phyloP scores from a whole-genome alignment of 2,329 filamentous ascomycete species.

The Claviceps sp. region DNA sequence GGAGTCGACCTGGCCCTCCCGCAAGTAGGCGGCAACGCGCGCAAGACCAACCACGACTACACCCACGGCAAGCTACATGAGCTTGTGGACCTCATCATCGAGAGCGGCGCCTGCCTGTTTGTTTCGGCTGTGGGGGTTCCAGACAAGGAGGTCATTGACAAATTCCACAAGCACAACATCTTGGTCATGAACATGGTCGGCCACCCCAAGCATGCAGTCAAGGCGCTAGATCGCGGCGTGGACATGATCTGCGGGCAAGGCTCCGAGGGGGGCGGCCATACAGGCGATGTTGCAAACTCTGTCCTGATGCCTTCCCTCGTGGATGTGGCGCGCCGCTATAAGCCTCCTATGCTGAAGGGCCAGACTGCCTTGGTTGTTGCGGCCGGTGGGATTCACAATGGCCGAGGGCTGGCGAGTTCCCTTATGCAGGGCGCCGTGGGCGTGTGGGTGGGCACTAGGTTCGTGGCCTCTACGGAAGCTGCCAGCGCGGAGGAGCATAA shows the following conservation, averaged over 20 bases:
- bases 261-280: slow-evolving; percentile 87
- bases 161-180: slow-evolving; percentile 67
- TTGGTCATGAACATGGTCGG: slow-evolving; percentile 97
- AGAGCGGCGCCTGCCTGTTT: slow-evolving; percentile 72
- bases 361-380: slow-evolving; percentile 68
- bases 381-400: slow-evolving; percentile 77
- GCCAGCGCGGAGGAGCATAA: slow-evolving; percentile 75
- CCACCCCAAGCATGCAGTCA: slow-evolving; percentile 78
- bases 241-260: slow-evolving; percentile 90
- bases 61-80: slow-evolving; percentile 80
- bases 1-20: slow-evolving; percentile 86
- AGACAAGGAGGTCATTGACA: slow-evolving; percentile 56
- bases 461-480: slow-evolving; percentile 73
- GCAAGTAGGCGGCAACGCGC: slow-evolving; percentile 69
- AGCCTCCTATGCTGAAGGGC: slow-evolving; percentile 55
- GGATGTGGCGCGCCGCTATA: slow-evolving; percentile 64
- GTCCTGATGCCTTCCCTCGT: slow-evolving; percentile 79
- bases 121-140: slow-evolving; percentile 83
- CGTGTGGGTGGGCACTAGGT: slow-evolving; percentile 90
- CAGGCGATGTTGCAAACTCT: slow-evolving; percentile 73
- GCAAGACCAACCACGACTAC: slow-evolving; percentile 93
- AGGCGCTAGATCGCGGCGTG: slow-evolving; percentile 74
- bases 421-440: slow-evolving; percentile 80
- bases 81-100: slow-evolving; percentile 74
- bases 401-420: slow-evolving; percentile 63